Conservation (phyloP, 75 land plant genomes). For the Cunninghamia lanceolata region DNA sequence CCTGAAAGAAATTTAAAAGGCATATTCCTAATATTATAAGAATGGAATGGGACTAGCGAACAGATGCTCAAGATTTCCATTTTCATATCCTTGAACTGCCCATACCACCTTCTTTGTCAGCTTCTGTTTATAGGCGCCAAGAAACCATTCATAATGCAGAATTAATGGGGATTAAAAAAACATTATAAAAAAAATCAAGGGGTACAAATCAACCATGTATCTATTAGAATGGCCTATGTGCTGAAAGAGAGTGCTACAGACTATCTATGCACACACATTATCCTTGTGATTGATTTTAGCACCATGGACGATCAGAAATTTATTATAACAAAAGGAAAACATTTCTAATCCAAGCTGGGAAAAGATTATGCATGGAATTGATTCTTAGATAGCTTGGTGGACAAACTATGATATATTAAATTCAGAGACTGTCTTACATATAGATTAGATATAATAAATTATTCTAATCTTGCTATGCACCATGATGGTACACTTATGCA, state of each 20-base stretch:
- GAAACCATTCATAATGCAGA: background rate
- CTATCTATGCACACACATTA: conserved; percentile 42
- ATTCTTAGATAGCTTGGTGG: too few relatives aligned
- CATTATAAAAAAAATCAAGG: background rate
- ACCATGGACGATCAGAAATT: conserved; percentile 58
- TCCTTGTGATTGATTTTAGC: conserved; percentile 87
- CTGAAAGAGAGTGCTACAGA: background rate
- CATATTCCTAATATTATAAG: background rate
- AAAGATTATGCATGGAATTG: too few relatives aligned
- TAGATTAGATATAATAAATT: too few relatives aligned
- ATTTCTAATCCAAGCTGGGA: too few relatives aligned
- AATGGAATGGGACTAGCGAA: background rate
- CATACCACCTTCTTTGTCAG: background rate
- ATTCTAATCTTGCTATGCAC: too few relatives aligned
- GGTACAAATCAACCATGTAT: background rate
- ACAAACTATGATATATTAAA: too few relatives aligned
- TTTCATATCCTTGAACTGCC: background rate
- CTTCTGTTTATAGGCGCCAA: background rate
- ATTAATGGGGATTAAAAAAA: background rate
- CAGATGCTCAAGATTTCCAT: background rate
- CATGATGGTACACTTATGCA: too few relatives aligned
- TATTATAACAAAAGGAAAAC: too few relatives aligned
- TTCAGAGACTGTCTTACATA: too few relatives aligned
- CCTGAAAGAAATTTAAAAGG: background rate
- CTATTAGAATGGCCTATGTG: background rate